These are phyloP conservation scores for Apiosordaria backusii DNA, from an alignment of 495 filamentous ascomycete species.

Conservation along the genomic window DNA sequence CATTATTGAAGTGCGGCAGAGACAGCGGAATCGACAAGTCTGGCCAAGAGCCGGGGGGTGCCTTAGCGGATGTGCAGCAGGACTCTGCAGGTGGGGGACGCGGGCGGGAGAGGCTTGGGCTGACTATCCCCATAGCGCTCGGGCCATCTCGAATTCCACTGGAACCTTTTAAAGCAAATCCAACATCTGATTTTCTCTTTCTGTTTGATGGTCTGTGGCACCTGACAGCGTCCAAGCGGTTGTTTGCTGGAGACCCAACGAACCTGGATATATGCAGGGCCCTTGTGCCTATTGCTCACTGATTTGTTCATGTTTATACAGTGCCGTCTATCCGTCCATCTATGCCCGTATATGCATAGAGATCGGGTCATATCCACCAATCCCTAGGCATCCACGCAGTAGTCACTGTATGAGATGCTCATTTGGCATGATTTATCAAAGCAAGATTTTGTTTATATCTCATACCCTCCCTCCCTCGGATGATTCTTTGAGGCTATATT, in stretches of 20 bases:
- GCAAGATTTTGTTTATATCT: neutral
- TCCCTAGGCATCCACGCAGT: neutral
- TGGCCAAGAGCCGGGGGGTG: neutral
- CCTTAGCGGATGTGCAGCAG: neutral
- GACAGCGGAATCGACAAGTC: neutral
- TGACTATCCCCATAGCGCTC: neutral
- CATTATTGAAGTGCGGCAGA: neutral
- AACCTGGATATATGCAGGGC: neutral
- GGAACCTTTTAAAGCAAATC: neutral
- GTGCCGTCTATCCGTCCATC: neutral
- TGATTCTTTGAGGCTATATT: neutral
- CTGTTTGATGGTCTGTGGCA: neutral
- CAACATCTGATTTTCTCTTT: neutral
- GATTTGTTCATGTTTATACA: neutral
- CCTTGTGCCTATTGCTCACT: neutral
- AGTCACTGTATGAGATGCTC: neutral
- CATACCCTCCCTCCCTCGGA: too few relatives aligned
- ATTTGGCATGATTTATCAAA: neutral
- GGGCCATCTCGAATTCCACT: neutral
- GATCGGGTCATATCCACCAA: neutral
- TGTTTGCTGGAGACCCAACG: neutral
- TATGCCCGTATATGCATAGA: neutral
- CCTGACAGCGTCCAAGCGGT: too few relatives aligned
- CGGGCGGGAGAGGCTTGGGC: neutral
- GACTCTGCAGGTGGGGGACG: neutral